Conservation (phyloP, 1,284 basidiomycete species). For the Cutaneotrichosporon sp. region DNA sequence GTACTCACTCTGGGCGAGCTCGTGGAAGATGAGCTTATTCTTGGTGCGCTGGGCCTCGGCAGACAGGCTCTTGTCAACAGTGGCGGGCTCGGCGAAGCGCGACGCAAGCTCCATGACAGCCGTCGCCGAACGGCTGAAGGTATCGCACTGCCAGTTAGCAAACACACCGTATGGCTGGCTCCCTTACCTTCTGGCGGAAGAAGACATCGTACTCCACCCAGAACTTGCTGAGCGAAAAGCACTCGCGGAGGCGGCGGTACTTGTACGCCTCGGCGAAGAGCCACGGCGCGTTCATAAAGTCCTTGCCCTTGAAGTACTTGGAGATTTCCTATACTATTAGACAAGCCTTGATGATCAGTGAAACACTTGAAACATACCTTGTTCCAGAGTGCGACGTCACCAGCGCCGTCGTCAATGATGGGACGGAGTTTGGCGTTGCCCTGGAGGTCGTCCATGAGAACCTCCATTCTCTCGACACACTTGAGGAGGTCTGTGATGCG, state of each 20-base stretch:
- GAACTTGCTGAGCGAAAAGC: conserved; percentile 88
- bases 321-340: conserved; percentile 64
- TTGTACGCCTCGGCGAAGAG: conserved; percentile 97
- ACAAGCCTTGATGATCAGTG: neutral
- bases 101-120: conserved; percentile 94
- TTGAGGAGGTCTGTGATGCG: conserved; percentile 77
- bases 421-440: conserved; percentile 75
- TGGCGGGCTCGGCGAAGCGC: conserved; percentile 80
- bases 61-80: neutral
- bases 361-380: conserved; percentile 58
- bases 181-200: conserved; percentile 70
- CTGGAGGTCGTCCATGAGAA: conserved; percentile 76
- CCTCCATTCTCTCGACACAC: conserved; percentile 83
- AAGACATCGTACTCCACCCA: conserved; percentile 81
- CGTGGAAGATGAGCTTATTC: conserved; percentile 87
- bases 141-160: conserved; percentile 65
- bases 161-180: too few species aligned
- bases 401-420: conserved; percentile 89
- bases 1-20: conserved; percentile 75
- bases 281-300: conserved; percentile 95
- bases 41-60: conserved; percentile 64
- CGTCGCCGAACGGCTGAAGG: conserved; percentile 82
- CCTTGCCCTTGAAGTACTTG: conserved; percentile 90
- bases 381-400: conserved; percentile 94
- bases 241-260: conserved; percentile 91